Evolutionary conservation across 768 basidiomycete genomes (phyloP), one percentile per base, ranked within the genome.

Genomic region (Candolleomyces efflorescens): DNA sequence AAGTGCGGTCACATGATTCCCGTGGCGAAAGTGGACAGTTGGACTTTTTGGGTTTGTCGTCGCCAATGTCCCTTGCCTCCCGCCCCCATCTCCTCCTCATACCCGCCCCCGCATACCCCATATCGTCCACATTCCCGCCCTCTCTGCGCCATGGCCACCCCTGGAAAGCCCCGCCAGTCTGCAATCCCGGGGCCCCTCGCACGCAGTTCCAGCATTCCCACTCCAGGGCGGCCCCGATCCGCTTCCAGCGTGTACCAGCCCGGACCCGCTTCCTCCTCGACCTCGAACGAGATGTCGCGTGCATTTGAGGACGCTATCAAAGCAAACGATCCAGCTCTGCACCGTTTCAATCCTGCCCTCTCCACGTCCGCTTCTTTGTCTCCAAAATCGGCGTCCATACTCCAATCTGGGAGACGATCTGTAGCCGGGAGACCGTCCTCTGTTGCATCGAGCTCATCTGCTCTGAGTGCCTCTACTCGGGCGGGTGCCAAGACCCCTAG

Each of bases 301-400:
- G 86, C 90, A n/a, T 86, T 92, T 62, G 83, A 79, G 44, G 90
- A 91, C 62, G 90, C 90, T 26, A 83, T 92, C 68, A 87, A 80
- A 67, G 82, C 89, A 54, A 90, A 92, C 63, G 87, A 92, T 67
- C 90, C 90, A 39, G 82, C 87, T 17, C 81, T 82, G 44, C 90
- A 92, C 68, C 82, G 86, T 53, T 63, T 75, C 54, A 71, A 71
- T 48, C 63, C 77, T 41, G 27, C 62, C 47, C 66, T 54, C 70
- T 50, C 66, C 65, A 54, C 55, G 24, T 76, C 76, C 0, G 69
- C 81, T 22, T 80, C 83, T 12, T 73, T 84, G 46, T 83, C 83
- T 7, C 74, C 82, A 27, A 75, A 74, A 45, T 68, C 75, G 7
- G 66, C 74, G 27, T 73, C 79, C 15, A 69, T 77, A 57, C 72